phyloP scores from a whole-genome alignment of 352 stramenopile species.

The Phytophthora crassamura region DNA sequence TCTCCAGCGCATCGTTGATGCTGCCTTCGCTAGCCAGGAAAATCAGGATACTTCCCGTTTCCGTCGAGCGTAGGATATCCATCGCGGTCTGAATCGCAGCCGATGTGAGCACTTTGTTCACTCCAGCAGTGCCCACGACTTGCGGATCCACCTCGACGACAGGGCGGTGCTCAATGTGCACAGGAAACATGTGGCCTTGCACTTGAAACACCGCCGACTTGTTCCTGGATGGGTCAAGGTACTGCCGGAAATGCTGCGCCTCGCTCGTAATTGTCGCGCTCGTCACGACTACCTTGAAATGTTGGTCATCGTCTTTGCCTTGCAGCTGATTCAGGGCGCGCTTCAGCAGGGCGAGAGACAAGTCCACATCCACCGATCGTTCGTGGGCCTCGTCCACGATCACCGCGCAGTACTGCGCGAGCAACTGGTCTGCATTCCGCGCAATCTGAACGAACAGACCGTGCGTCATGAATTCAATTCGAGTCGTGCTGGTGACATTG shows the following conservation, averaged over 20 bases:
- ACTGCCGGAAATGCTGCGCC: constrained; percentile 93
- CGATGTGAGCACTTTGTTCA: constrained; percentile 96
- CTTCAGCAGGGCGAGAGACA: constrained; percentile 97
- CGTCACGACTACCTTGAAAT: constrained; percentile 98
- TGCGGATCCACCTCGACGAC: constrained; percentile 97
- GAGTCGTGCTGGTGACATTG: constrained; percentile 79
- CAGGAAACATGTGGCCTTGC: constrained; percentile 94
- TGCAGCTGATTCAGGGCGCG: no score
- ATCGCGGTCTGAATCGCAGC: no score
- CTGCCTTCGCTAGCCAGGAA: no score
- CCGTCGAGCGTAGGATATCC: no score
- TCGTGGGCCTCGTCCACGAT: constrained; percentile 97
- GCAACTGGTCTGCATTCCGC: constrained; percentile 93
- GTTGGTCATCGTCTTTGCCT: constrained; percentile 87
- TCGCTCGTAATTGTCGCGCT: constrained; percentile 97
- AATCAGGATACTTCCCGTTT: no score
- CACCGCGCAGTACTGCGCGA: constrained; percentile 95
- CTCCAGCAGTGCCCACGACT: constrained; percentile 65
- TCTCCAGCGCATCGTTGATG: no score
- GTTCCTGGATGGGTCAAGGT: no score
- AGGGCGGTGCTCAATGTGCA: constrained; percentile 97
- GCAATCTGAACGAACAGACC: constrained; percentile 96
- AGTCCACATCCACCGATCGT: constrained; percentile 94
- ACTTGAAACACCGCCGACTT: constrained; percentile 90
- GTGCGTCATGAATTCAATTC: constrained; percentile 67